Evolutionary conservation across 139 green algal species (phyloP).

Genomic region (Closterium sp.): DNA sequence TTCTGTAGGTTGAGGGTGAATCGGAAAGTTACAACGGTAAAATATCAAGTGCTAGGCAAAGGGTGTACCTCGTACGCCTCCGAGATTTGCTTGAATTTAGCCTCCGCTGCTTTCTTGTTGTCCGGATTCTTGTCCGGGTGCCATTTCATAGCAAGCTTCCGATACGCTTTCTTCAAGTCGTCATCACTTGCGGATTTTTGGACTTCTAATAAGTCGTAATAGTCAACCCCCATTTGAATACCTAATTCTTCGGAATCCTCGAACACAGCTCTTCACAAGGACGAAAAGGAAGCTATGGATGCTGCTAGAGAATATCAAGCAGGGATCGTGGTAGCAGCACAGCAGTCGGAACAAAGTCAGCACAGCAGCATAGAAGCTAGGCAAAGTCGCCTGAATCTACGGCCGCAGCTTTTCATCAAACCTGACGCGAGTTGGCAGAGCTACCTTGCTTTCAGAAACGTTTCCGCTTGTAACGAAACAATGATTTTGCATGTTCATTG

Average conservation of each 20-base stretch:
- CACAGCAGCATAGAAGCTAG: not conserved
- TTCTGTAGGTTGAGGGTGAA: not conserved
- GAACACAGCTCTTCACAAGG: not conserved
- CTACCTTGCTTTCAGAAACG: too few relatives aligned
- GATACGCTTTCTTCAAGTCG: slow-evolving; percentile 38
- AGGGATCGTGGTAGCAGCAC: not conserved
- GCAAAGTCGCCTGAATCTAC: too few relatives aligned
- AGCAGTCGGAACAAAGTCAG: not conserved
- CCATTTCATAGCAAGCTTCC: slow-evolving; percentile 51
- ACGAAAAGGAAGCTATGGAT: not conserved
- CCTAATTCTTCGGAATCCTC: not conserved
- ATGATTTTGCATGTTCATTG: too few relatives aligned
- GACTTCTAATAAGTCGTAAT: slow-evolving; percentile 33
- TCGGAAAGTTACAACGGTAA: not conserved
- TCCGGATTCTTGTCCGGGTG: slow-evolving; percentile 49
- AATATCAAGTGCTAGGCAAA: not conserved
- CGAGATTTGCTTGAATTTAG: slow-evolving; percentile 55
- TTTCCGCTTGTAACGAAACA: not conserved
- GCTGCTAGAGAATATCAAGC: not conserved
- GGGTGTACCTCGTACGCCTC: slow-evolving; percentile 37
- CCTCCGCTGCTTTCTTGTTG: slow-evolving; percentile 22
- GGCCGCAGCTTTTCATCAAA: too few relatives aligned
- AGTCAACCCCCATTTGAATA: slow-evolving; percentile 20
- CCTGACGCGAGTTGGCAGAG: too few relatives aligned
- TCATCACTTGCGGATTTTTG: slow-evolving; percentile 14